A percentile compares a stretch with the other conserved stretches of the same genome.
Evolutionary conservation across 202 grass and related monocot species (phyloP).

Genomic region (Bolboschoenoplectus hybrid): DNA sequence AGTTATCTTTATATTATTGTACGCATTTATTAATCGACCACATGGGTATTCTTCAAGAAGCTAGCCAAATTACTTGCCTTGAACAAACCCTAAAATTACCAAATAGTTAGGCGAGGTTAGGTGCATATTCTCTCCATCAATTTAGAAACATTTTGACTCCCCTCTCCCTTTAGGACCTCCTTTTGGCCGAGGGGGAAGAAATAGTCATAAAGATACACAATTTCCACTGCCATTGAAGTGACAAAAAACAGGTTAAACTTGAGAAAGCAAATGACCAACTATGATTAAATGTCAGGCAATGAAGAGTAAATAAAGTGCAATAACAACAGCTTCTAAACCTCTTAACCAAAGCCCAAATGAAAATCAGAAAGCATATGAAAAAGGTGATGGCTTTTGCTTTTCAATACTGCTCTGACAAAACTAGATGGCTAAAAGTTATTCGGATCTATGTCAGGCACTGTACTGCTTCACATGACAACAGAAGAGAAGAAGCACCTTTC

Average conservation of each 20-base stretch:
- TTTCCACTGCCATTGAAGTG: background rate
- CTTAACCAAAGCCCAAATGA: too few species aligned
- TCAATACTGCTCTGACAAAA: background rate
- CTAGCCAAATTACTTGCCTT: background rate
- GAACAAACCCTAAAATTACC: background rate
- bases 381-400: background rate
- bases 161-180: background rate
- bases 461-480: slow-evolving; percentile 36
- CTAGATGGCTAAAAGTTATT: background rate
- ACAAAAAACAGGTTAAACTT: background rate
- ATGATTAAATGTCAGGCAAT: background rate
- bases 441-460: background rate
- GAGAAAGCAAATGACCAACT: background rate
- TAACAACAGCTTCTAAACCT: background rate
- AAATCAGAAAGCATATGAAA: too few species aligned
- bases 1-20: slow-evolving; percentile 20
- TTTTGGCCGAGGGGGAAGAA: background rate
- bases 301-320: slow-evolving; percentile 1
- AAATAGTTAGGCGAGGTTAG: slow-evolving; percentile 38
- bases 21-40: background rate
- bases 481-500: slow-evolving; percentile 63
- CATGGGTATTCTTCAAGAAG: slow-evolving; percentile 32
- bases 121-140: slow-evolving; percentile 31
- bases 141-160: background rate
- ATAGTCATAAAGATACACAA: background rate